Evolutionary conservation across 768 basidiomycete genomes (phyloP).

Genomic region (Lactifluus piperatus): DNA sequence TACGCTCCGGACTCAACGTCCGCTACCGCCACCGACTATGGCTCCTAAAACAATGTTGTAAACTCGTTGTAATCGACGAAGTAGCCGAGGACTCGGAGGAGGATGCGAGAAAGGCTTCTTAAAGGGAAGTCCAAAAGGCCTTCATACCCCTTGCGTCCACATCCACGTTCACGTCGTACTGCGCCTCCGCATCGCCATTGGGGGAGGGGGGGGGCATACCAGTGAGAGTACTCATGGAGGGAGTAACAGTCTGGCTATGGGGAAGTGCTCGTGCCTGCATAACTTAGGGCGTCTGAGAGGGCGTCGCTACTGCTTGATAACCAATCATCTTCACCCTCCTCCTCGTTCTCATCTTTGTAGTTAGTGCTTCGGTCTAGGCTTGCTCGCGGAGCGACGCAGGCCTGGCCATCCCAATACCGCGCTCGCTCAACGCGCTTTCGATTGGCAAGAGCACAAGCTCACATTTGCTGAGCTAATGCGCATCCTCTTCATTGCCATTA

Average conservation of each 20-base stretch:
- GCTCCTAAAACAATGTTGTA: background rate
- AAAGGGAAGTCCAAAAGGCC: constrained; percentile 10
- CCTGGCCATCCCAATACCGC: background rate
- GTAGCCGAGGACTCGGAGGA: background rate
- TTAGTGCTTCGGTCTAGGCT: too few species aligned
- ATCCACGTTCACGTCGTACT: background rate
- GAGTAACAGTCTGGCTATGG: background rate
- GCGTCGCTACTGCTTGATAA: constrained; percentile 26
- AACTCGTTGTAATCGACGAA: background rate
- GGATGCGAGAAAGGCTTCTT: constrained; percentile 9
- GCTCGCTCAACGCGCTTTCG: constrained; percentile 13
- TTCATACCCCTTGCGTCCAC: constrained; percentile 4
- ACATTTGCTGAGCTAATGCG: background rate
- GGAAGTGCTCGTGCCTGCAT: background rate
- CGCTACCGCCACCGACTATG: background rate
- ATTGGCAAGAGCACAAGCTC: constrained; percentile 13
- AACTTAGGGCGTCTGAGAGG: constrained; percentile 19
- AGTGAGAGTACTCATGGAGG: too few species aligned
- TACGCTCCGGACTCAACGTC: background rate
- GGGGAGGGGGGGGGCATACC: too few species aligned
- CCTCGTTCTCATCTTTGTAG: too few species aligned
- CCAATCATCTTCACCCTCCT: background rate
- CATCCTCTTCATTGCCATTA: background rate
- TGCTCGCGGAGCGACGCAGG: too few species aligned
- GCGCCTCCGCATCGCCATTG: background rate